Evolutionary conservation across 371 early-diverging fungal species (phyloP), one percentile per base, ranked within the genome.

Genomic region (Choanephora cucurbitarum): DNA sequence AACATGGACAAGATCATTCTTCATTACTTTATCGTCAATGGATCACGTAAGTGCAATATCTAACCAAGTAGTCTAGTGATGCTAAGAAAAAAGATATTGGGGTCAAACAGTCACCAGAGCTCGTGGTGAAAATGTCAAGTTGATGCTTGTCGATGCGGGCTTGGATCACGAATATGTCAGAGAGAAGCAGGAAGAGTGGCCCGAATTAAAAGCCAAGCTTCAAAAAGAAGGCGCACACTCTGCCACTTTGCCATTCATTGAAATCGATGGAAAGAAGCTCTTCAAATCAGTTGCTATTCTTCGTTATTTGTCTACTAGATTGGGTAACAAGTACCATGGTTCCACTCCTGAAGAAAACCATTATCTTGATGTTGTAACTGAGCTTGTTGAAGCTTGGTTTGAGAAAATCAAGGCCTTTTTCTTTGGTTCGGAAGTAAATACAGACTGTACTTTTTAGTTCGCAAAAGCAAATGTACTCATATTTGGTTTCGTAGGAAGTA

Each of bases 111-210:
- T 11, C 5, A 44, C 57, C 5, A 3, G 17, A 17, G 57, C 24
- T 24, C 50, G 57, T 43, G 57, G 57, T 5, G 57, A 57, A 57
- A 57, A 57, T 18, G 23, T 57, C 41, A 57, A 57, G 13, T 31
- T 57, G 13, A 23, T 59, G 5, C 44, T 57, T 32, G 62, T 47
- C 13, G 62, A 62, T 19, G 52, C 57, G 33, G 68, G 60, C 14
- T 53, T 60, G n/a, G 62, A 58, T 0, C 57, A 71, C 18, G 68
- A 67, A 4, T 71, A 68, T 37, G 13, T 57, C 28, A 59, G 62
- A 31, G 5, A 46, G 5, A 28, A 2, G 13, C 5, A 41, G 18
- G 46, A 40, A n/a, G 15, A 33, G 4, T 52, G 52, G 47, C 14
- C 19, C 3, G 52, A 17, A 23, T 40, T 45, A 17, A 71, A 62